Evolutionary conservation across 2,329 filamentous ascomycete species (phyloP).

Genomic region (Blastomyces gilchristii): DNA sequence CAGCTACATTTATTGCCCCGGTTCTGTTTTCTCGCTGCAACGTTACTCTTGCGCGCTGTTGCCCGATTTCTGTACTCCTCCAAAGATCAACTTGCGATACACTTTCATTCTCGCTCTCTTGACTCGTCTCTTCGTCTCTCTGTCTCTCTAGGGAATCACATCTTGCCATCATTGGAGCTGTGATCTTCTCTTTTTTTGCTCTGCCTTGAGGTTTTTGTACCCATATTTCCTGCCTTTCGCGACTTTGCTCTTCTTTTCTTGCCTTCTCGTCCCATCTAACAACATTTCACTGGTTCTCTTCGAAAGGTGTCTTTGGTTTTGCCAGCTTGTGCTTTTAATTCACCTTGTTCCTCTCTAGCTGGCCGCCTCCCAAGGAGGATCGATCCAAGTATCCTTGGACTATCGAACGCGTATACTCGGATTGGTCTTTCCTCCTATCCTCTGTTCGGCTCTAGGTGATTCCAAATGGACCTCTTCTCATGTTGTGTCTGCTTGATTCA

Average conservation of each 20-base stretch:
- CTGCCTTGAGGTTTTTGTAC: not conserved
- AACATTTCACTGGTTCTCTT: not conserved
- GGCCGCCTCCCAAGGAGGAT: not conserved
- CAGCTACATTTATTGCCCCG: not conserved
- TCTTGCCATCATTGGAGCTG: not conserved
- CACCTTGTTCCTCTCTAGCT: not conserved
- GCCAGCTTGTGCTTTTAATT: not conserved
- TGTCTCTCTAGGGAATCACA: slow-evolving; percentile 5
- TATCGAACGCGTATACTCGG: not conserved
- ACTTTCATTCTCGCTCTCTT: not conserved
- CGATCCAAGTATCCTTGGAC: slow-evolving; percentile 4
- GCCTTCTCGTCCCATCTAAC: not conserved
- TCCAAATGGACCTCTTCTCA: slow-evolving; percentile 6
- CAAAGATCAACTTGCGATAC: not conserved
- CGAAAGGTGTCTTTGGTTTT: not conserved
- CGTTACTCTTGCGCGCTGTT: slow-evolving; percentile 2
- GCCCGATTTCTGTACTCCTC: not conserved
- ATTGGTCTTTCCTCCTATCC: not conserved
- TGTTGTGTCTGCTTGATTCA: slow-evolving; percentile 8
- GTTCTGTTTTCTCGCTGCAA: slow-evolving; percentile 4
- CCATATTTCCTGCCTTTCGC: not conserved
- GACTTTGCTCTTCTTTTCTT: not conserved
- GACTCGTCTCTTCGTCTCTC: not conserved
- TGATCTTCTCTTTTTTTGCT: not conserved
- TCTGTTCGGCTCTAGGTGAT: not conserved